phyloP scores from a whole-genome alignment of 371 early-diverging fungal species.

The Haplosporangium sp. region DNA sequence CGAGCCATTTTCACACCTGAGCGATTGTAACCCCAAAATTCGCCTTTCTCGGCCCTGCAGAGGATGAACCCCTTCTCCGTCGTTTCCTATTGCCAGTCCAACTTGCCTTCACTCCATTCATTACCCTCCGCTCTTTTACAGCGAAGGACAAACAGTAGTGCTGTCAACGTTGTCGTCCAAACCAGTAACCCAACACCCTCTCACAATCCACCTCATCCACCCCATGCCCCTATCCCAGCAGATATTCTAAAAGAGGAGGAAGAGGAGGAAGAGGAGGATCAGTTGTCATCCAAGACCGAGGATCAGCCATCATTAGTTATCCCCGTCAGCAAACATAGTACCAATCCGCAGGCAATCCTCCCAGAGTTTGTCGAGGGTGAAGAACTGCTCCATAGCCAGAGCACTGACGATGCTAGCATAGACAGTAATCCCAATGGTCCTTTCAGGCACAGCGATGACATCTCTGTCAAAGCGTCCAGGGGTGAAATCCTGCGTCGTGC shows the following conservation, averaged over 20 bases:
- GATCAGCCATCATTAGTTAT: no score
- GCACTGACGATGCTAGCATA: constrained; percentile 2
- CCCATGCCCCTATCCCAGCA: constrained; percentile 14
- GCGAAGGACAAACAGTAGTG: constrained; percentile 13
- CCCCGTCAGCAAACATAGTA: no score
- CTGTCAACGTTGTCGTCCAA: constrained; percentile 35
- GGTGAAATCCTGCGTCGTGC: no score
- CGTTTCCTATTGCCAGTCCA: constrained; percentile 26
- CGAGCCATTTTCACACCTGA: no score
- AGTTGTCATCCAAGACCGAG: no score
- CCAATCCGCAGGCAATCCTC: no score
- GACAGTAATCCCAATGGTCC: no score
- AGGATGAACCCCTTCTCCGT: constrained; percentile 43
- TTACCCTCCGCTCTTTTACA: constrained; percentile 30
- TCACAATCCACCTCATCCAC: constrained; percentile 10
- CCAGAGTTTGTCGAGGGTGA: no score
- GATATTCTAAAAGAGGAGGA: background rate
- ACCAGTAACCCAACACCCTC: constrained; percentile 10
- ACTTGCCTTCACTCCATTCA: constrained; percentile 26
- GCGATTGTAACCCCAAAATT: no score
- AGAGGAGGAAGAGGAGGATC: background rate
- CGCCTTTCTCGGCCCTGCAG: no score
- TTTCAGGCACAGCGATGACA: background rate
- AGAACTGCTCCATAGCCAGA: no score
- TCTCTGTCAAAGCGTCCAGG: constrained; percentile 8